Evolutionary conservation across 305 asterid species (phyloP).

Genomic region (Fraxinus ornus): DNA sequence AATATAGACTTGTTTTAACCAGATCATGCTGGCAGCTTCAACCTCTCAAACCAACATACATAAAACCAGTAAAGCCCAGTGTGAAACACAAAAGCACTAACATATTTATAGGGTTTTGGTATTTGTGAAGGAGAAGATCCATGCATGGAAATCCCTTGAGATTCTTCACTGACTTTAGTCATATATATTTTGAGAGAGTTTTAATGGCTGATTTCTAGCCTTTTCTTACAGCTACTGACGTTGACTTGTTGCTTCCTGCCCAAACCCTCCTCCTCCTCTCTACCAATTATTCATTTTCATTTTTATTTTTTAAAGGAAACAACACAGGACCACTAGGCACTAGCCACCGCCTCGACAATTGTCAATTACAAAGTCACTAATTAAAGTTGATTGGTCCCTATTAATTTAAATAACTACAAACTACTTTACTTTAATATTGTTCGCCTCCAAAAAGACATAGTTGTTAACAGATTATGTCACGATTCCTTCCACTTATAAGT

Average conservation of each 20-base stretch:
- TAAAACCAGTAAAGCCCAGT: background rate
- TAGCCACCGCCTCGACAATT: slow-evolving; percentile 13
- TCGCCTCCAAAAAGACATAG: background rate
- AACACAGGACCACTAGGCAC: slow-evolving; percentile 32
- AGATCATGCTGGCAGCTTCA: slow-evolving; percentile 78
- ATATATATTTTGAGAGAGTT: slow-evolving; percentile 18
- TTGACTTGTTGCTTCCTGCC: slow-evolving; percentile 33
- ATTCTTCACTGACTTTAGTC: background rate
- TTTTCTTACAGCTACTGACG: slow-evolving; percentile 40
- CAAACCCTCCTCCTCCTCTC: slow-evolving; percentile 4
- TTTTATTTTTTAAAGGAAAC: slow-evolving; percentile 15
- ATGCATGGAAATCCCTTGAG: slow-evolving; percentile 17
- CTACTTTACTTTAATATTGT: background rate
- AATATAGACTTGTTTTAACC: slow-evolving; percentile 17
- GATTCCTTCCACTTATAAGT: background rate
- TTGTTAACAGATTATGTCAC: background rate
- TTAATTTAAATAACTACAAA: background rate
- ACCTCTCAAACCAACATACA: slow-evolving; percentile 52
- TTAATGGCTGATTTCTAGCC: slow-evolving; percentile 25
- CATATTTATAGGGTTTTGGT: background rate
- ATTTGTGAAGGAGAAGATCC: background rate
- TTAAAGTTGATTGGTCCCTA: slow-evolving; percentile 28
- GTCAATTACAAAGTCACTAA: slow-evolving; percentile 6
- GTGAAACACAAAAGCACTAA: background rate
- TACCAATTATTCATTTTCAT: background rate